Evolutionary conservation across 2,329 filamentous ascomycete species (phyloP).

Genomic region (Alternaria incomplexa): DNA sequence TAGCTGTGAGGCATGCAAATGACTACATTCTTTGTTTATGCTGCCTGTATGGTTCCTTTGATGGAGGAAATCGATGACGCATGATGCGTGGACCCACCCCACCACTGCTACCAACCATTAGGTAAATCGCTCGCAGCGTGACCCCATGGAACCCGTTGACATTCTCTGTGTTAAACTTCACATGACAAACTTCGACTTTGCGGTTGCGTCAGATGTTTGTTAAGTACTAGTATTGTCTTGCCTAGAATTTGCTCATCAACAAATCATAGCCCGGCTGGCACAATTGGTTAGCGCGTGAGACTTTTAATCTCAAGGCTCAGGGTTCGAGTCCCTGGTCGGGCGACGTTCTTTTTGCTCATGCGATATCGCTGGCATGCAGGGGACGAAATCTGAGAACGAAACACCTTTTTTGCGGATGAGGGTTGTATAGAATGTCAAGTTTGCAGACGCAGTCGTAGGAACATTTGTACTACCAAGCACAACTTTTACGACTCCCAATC

Average conservation of each 20-base stretch:
- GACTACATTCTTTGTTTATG: not conserved
- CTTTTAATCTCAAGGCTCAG: constrained; percentile 39
- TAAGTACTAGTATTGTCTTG: no score
- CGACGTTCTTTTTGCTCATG: not conserved
- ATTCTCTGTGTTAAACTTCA: not conserved
- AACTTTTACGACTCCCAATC: not conserved
- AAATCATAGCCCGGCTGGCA: constrained; percentile 4
- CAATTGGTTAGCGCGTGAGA: constrained; percentile 35
- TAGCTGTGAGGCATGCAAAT: not conserved
- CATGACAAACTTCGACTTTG: not conserved
- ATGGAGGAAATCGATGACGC: not conserved
- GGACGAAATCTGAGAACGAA: not conserved
- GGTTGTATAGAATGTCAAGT: not conserved
- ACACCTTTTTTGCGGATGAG: not conserved
- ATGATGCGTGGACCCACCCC: not conserved
- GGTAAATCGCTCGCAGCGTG: not conserved
- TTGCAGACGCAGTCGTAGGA: not conserved
- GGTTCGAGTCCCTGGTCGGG: constrained; percentile 36
- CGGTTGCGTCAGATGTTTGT: no score
- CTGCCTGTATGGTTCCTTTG: not conserved
- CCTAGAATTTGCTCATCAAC: not conserved
- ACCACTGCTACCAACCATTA: not conserved
- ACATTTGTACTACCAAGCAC: not conserved
- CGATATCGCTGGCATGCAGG: not conserved
- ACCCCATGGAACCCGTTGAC: not conserved